Base-by-base conservation (phyloP, 148 eudicot species). In the Cornus controversa region DNA sequence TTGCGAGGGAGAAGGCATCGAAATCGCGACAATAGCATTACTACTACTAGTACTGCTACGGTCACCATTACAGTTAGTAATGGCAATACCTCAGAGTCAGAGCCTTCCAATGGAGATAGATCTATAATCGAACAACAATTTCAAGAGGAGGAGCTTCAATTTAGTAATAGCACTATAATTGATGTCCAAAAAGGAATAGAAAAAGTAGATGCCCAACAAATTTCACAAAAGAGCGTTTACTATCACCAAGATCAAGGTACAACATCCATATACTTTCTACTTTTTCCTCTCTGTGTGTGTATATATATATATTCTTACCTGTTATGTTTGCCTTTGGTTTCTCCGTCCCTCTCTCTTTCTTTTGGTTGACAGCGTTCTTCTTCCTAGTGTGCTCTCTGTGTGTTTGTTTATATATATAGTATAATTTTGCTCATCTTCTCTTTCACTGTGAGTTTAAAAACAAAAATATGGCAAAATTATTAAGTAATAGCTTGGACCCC, bases 241-340 rank as follows among this genome's bases (percentile, higher is more conserved):
- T 63, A 75, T 65, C 70, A 75, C 70, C 27, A 75, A 40, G 18
- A 75, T 58, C 16, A 42, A 64, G 77, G 77, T 75, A 65, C 34
- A 37, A 65, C 34, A 37, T 66, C 36, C 5, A 11, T 29, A 13
- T 28, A 22, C 11, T 18, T 13, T 10, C 18, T 18, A 66, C 10
- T 45, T 45, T 29, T 31, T 1, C 34, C 20, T 16, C 20, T 13
- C 15, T 40, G 6, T 40, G 5, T 20, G 1, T 29, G n/a, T 15
- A 16, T 67, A 14, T 29, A 67, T 67, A 67, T 29, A 28, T 27
- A 27, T 60, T 13, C 57, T 50, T 50, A 45, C 13, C 50, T 45
- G 50, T 26, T 26, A 16, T n/a, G 45, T 40, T 40, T 6, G 45
- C 45, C 45, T 40, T 40, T 40, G 8, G 45, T 31, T 31, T 31